phyloP scores from a whole-genome alignment of 2,329 filamentous ascomycete genomes.

The Dothiorella sarmentorum region DNA sequence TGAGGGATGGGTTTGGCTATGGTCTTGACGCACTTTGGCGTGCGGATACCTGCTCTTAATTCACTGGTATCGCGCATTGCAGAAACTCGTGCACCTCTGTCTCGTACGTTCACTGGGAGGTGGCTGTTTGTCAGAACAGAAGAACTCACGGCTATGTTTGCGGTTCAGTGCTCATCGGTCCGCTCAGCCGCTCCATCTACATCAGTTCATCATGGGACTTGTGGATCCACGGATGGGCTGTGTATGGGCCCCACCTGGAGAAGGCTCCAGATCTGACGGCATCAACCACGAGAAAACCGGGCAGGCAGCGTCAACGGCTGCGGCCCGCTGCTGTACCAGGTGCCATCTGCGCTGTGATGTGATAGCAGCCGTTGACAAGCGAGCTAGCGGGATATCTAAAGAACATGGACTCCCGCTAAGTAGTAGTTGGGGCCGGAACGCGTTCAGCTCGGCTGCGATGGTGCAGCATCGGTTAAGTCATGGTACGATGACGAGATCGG shows the following conservation, averaged over 20 bases:
- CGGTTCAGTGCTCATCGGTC: too few species aligned
- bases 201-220: neutral
- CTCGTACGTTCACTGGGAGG: too few species aligned
- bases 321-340: neutral
- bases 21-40: too few species aligned
- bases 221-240: neutral
- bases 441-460: constrained; percentile 4
- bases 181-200: neutral
- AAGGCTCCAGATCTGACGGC: neutral
- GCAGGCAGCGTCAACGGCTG: neutral
- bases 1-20: too few species aligned
- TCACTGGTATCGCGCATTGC: too few species aligned
- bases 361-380: neutral
- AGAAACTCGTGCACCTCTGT: too few species aligned
- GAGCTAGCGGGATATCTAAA: neutral
- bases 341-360: neutral
- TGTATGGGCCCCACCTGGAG: neutral
- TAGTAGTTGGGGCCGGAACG: neutral
- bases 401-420: neutral
- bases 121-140: neutral
- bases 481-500: neutral
- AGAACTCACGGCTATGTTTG: neutral
- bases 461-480: constrained; percentile 4
- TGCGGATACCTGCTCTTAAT: too few species aligned
- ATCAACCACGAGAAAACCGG: neutral